Evolutionary conservation across 805 yeast species (phyloP).

Genomic region (Suhomyces emberorum): DNA sequence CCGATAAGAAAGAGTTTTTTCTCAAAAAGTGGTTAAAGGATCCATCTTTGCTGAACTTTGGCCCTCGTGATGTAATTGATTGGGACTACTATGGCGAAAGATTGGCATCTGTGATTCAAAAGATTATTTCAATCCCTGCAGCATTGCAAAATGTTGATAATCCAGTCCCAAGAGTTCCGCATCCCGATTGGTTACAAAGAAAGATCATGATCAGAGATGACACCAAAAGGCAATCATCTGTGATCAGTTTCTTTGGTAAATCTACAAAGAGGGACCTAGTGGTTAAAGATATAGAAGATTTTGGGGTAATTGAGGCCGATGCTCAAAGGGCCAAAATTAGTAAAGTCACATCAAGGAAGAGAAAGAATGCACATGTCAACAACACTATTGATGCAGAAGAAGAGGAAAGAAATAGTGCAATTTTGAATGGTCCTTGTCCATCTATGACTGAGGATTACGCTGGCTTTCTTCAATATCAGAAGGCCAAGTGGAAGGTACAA

Average conservation of each 20-base stretch:
- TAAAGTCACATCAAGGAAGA: constrained; percentile 47
- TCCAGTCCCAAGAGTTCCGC: constrained; percentile 92
- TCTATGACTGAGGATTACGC: constrained; percentile 63
- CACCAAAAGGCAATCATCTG: constrained; percentile 65
- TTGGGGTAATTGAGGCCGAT: constrained; percentile 39
- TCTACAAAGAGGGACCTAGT: constrained; percentile 39
- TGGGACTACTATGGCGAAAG: constrained; percentile 93
- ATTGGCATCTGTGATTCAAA: constrained; percentile 87
- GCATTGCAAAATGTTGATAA: constrained; percentile 83
- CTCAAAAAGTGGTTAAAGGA: constrained; percentile 86
- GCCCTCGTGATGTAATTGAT: constrained; percentile 84
- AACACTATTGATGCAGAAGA: constrained; percentile 28
- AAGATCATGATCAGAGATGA: constrained; percentile 60
- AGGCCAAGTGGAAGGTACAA: constrained; percentile 84
- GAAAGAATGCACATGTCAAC: constrained; percentile 29
- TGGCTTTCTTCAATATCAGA: constrained; percentile 70
- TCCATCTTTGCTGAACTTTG: constrained; percentile 70
- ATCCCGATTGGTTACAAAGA: constrained; percentile 88
- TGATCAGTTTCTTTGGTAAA: constrained; percentile 54
- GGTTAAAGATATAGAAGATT: constrained; percentile 70
- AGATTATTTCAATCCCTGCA: constrained; percentile 95
- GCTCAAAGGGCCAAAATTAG: constrained; percentile 35
- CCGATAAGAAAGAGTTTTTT: constrained; percentile 76
- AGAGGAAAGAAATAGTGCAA: constrained; percentile 47
- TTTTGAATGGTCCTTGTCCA: constrained; percentile 57